Conservation (phyloP, 2,329 filamentous ascomycete genomes). For the Nothomitra cinnamomea region DNA sequence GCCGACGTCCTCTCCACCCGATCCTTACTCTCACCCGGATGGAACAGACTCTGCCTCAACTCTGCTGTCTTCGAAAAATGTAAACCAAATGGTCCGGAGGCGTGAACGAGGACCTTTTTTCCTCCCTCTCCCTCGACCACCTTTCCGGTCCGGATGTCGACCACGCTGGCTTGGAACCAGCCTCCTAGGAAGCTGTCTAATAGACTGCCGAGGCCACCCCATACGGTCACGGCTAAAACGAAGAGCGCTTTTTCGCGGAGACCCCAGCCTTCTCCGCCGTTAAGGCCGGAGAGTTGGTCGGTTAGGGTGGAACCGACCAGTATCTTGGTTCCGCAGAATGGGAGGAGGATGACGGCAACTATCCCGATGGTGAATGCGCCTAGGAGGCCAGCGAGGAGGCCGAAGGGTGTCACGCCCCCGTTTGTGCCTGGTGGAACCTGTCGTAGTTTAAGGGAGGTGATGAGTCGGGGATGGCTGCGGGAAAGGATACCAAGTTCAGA, state of each 20-base stretch:
- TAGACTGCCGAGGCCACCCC: slow-evolving; percentile 65
- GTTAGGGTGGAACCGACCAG: slow-evolving; percentile 8
- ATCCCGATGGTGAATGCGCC: slow-evolving; percentile 56
- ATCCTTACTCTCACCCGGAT: neutral
- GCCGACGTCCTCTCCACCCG: neutral
- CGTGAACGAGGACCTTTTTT: slow-evolving; percentile 21
- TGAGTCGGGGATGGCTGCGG: slow-evolving; percentile 56
- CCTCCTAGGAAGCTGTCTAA: slow-evolving; percentile 81
- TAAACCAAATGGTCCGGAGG: slow-evolving; percentile 14
- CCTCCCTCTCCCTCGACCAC: slow-evolving; percentile 79
- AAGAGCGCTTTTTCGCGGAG: slow-evolving; percentile 33
- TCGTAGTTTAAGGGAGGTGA: slow-evolving; percentile 61
- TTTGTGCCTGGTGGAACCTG: slow-evolving; percentile 84
- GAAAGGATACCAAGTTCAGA: slow-evolving; percentile 91
- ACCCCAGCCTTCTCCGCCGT: slow-evolving; percentile 34
- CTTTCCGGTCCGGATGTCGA: slow-evolving; percentile 68
- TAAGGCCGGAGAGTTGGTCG: slow-evolving; percentile 16
- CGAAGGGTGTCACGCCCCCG: slow-evolving; percentile 67
- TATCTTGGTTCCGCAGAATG: slow-evolving; percentile 40
- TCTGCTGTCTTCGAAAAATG: slow-evolving; percentile 9
- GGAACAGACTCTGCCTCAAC: neutral
- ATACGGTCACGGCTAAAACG: slow-evolving; percentile 41
- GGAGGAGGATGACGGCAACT: slow-evolving; percentile 49
- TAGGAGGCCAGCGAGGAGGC: slow-evolving; percentile 54
- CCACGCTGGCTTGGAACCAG: slow-evolving; percentile 68